phyloP scores from a whole-genome alignment of 2,329 filamentous ascomycete species.

The Exophiala phaeomuriformis region DNA sequence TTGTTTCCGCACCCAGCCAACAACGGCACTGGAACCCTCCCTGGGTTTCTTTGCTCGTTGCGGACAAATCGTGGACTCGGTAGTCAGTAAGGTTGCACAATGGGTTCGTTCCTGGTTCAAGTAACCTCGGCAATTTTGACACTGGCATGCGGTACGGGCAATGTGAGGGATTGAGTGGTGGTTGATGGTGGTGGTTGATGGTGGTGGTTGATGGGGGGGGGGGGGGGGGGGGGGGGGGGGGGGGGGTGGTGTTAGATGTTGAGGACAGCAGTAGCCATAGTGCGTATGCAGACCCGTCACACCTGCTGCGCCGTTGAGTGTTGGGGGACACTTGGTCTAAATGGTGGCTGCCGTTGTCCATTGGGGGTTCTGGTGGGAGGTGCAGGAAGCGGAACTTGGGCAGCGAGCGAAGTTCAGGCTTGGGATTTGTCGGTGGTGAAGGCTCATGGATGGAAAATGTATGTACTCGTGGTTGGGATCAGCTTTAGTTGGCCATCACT shows the following conservation, averaged over 20 bases:
- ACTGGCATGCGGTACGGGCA: not conserved
- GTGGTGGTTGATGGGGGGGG: not conserved
- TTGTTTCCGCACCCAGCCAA: conserved; percentile 6
- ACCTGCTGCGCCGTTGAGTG: not conserved
- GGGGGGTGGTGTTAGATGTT: not conserved
- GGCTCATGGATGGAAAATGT: not conserved
- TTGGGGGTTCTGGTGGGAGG: not conserved
- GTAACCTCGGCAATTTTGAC: conserved; percentile 16
- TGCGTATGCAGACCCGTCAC: conserved; percentile 2
- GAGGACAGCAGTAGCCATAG: not conserved
- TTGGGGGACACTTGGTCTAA: conserved; percentile 1
- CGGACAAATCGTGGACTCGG: conserved; percentile 6
- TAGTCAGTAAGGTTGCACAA: conserved; percentile 3
- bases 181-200: not conserved
- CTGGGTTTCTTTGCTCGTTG: conserved; percentile 10
- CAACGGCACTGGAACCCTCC: conserved; percentile 2
- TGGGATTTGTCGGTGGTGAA: not conserved
- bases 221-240: not conserved
- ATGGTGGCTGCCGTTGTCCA: not conserved
- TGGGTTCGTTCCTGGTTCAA: conserved; percentile 10
- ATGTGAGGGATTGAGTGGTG: conserved; percentile 1
- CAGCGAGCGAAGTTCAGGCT: not conserved
- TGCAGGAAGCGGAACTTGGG: not conserved
- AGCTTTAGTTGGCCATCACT: not conserved
- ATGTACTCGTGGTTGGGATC: not conserved